Conservation (phyloP, 2,329 filamentous ascomycete genomes). For the Botrytis sinoallii region DNA sequence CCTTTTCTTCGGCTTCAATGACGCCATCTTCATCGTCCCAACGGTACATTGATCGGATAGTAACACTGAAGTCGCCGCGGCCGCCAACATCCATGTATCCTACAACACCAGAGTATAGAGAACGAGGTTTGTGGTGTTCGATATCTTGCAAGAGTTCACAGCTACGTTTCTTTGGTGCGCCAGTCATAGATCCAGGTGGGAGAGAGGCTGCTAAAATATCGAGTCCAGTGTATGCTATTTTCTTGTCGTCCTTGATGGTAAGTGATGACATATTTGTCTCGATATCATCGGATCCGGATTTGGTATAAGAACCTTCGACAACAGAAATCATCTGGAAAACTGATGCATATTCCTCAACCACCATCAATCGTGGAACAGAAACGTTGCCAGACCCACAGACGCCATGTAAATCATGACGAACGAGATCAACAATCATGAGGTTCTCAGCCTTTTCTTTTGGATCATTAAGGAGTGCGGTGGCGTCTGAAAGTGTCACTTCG, state of each 20-base stretch:
- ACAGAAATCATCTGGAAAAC: conserved; percentile 92
- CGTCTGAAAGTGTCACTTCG: conserved; percentile 65
- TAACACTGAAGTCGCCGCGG: conserved; percentile 84
- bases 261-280: conserved; percentile 14
- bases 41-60: conserved; percentile 77
- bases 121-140: conserved; percentile 59
- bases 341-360: conserved; percentile 85
- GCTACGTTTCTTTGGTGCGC: conserved; percentile 88
- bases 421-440: conserved; percentile 95
- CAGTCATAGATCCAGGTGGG: conserved; percentile 94
- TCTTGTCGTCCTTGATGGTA: conserved; percentile 21
- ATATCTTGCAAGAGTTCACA: conserved; percentile 76
- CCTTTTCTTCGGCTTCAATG: conserved; percentile 33
- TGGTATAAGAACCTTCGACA: conserved; percentile 65
- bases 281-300: conserved; percentile 8
- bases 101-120: conserved; percentile 83
- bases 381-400: conserved; percentile 75
- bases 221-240: conserved; percentile 55
- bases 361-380: conserved; percentile 71
- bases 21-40: conserved; percentile 58
- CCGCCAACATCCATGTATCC: conserved; percentile 88
- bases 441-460: conserved; percentile 95
- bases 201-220: conserved; percentile 75
- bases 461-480: conserved; percentile 68
- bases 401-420: conserved; percentile 89